These are phyloP conservation scores for Pyricularia sp. DNA, from an alignment of 2,329 filamentous ascomycete species.

Conservation along the genomic window DNA sequence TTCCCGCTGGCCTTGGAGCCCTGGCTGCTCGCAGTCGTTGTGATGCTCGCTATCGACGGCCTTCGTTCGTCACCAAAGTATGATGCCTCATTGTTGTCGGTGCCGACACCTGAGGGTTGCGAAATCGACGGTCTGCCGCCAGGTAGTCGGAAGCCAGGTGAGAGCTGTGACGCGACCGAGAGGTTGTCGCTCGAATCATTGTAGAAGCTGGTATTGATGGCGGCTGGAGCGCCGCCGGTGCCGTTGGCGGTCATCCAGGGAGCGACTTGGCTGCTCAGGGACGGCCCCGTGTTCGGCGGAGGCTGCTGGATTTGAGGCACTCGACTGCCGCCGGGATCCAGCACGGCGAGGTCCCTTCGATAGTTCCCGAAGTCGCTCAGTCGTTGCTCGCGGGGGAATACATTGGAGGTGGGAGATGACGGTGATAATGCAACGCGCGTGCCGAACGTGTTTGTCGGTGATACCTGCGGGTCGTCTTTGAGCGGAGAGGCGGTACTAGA, in stretches of 20 bases:
- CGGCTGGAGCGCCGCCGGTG: conserved; percentile 22
- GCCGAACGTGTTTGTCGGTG: conserved; percentile 36
- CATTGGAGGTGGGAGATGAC: conserved; percentile 31
- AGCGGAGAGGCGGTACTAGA: conserved; percentile 4
- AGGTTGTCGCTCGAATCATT: conserved; percentile 68
- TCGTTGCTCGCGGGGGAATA: conserved; percentile 45
- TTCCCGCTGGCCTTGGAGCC: conserved; percentile 68
- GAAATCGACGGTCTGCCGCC: conserved; percentile 11
- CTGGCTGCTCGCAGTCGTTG: conserved; percentile 70
- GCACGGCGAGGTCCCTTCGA: conserved; percentile 60
- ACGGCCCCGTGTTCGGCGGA: conserved; percentile 42
- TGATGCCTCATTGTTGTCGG: conserved; percentile 34
- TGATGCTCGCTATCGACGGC: conserved; percentile 81
- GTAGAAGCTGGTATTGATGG: conserved; percentile 50
- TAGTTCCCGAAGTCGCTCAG: conserved; percentile 58
- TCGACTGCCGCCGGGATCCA: conserved; percentile 50
- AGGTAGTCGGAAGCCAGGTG: conserved; percentile 56
- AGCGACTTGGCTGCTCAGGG: conserved; percentile 40
- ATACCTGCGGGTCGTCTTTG: conserved; percentile 34
- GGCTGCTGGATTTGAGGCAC: conserved; percentile 51
- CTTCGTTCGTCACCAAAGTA: conserved; percentile 65
- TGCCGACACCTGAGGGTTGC: conserved; percentile 14
- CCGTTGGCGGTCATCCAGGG: conserved; percentile 47
- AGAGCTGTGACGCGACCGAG: conserved; percentile 54
- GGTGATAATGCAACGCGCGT: conserved; percentile 33